Conservation (phyloP, 176 grass and related monocot genomes). For the Carex pumila region DNA sequence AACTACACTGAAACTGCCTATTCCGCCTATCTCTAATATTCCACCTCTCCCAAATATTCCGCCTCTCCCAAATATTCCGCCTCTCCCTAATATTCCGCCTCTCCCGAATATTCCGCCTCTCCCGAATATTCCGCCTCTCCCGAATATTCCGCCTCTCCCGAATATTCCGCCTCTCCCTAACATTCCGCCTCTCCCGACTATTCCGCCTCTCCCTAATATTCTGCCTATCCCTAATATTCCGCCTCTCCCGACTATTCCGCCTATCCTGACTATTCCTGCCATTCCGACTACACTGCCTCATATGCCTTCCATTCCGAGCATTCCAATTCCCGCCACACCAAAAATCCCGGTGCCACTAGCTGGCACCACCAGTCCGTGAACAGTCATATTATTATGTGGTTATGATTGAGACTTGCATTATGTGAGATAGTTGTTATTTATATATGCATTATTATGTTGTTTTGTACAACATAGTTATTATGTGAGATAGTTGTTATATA, state of each 20-base stretch:
- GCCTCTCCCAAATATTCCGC: not conserved
- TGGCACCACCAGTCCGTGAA: not conserved
- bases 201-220: not conserved
- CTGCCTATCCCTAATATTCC: too few species aligned
- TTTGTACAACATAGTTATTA: too few species aligned
- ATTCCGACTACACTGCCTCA: not conserved
- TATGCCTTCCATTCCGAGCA: not conserved
- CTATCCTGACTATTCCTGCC: not conserved
- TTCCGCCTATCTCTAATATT: too few species aligned
- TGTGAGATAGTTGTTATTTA: not conserved
- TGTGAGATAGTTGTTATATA: not conserved
- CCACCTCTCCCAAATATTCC: too few species aligned
- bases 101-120: slow-evolving; percentile 17
- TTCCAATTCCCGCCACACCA: not conserved
- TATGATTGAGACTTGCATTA: not conserved
- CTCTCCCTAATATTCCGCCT: too few species aligned
- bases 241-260: too few species aligned
- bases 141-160: too few species aligned
- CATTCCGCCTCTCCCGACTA: too few species aligned
- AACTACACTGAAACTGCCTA: slow-evolving; percentile 23
- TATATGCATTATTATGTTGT: not conserved
- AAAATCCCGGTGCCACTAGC: not conserved
- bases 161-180: too few species aligned
- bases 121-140: not conserved
- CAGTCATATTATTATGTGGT: not conserved